Percentiles rank a stretch among this genome's conserved stretches.
phyloP scores from a whole-genome alignment of 2,329 filamentous ascomycete genomes.

The Diplocarpon rosae region DNA sequence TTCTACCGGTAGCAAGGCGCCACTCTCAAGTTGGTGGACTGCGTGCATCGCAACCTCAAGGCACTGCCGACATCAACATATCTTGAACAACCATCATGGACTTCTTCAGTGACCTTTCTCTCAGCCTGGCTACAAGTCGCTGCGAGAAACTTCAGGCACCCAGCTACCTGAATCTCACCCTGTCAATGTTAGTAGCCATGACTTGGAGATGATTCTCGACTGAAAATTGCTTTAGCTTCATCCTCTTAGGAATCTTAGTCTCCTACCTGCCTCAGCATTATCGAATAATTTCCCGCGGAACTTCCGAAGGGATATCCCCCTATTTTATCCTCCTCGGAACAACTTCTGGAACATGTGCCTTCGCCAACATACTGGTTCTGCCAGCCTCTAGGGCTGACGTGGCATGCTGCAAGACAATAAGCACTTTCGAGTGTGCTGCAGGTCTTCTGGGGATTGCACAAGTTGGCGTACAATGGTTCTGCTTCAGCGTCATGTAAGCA shows the following conservation, averaged over 20 bases:
- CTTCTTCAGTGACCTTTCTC: constrained; percentile 7
- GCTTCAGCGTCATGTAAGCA: constrained; percentile 79
- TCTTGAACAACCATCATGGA: constrained; percentile 12
- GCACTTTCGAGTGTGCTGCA: constrained; percentile 70
- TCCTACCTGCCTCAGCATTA: constrained; percentile 93
- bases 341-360: constrained; percentile 76
- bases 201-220: not conserved
- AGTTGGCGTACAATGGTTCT: constrained; percentile 83
- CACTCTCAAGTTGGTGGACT: not conserved
- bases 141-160: constrained; percentile 41
- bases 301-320: constrained; percentile 88
- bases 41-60: not conserved
- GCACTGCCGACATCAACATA: not conserved
- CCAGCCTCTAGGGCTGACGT: constrained; percentile 77
- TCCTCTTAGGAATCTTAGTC: constrained; percentile 77
- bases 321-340: constrained; percentile 93
- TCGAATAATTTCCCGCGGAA: constrained; percentile 75
- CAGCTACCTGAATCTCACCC: constrained; percentile 38
- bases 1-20: no score
- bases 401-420: constrained; percentile 73
- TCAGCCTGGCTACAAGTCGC: constrained; percentile 22
- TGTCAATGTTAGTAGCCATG: constrained; percentile 38
- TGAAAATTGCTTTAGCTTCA: constrained; percentile 34
- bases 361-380: constrained; percentile 85
- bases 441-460: constrained; percentile 83